phyloP scores from a whole-genome alignment of 495 filamentous ascomycete species.

The Xylaria nigripes region DNA sequence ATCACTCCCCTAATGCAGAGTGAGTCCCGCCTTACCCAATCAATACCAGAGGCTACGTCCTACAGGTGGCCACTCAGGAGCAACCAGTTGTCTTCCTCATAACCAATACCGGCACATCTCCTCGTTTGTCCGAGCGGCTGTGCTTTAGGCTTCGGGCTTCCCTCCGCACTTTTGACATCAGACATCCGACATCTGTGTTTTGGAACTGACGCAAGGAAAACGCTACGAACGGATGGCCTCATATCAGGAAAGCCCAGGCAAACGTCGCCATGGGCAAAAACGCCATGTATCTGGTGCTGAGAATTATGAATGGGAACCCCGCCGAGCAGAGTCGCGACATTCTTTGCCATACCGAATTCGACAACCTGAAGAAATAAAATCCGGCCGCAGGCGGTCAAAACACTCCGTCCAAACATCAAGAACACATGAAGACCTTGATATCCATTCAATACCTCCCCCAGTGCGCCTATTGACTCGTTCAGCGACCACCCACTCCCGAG shows the following conservation, averaged over 20 bases:
- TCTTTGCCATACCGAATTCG: conserved; percentile 34
- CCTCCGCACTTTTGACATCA: conserved; percentile 12
- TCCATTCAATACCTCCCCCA: conserved; percentile 25
- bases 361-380: conserved; percentile 26
- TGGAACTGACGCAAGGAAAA: conserved; percentile 33
- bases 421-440: conserved; percentile 16
- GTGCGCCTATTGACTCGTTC: conserved; percentile 18
- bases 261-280: conserved; percentile 26
- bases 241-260: conserved; percentile 25
- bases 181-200: conserved; percentile 11
- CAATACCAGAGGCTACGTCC: conserved; percentile 20
- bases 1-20: conserved; percentile 29
- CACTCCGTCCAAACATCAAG: conserved; percentile 18
- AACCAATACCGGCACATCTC: conserved; percentile 24
- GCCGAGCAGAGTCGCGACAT: conserved; percentile 26
- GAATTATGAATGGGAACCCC: conserved; percentile 35
- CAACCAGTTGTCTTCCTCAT: conserved; percentile 27
- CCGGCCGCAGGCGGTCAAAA: conserved; percentile 20
- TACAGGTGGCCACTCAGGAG: conserved; percentile 30
- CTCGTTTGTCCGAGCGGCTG: conserved; percentile 20
- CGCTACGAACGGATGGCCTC: conserved; percentile 37
- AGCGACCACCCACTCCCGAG: conserved; percentile 14
- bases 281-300: conserved; percentile 26
- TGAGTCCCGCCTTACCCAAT: conserved; percentile 23
- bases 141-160: conserved; percentile 16